Percentiles rank a stretch among this genome's conserved stretches.
phyloP scores from a whole-genome alignment of 805 yeast species.

The Kodamaea sagamina region DNA sequence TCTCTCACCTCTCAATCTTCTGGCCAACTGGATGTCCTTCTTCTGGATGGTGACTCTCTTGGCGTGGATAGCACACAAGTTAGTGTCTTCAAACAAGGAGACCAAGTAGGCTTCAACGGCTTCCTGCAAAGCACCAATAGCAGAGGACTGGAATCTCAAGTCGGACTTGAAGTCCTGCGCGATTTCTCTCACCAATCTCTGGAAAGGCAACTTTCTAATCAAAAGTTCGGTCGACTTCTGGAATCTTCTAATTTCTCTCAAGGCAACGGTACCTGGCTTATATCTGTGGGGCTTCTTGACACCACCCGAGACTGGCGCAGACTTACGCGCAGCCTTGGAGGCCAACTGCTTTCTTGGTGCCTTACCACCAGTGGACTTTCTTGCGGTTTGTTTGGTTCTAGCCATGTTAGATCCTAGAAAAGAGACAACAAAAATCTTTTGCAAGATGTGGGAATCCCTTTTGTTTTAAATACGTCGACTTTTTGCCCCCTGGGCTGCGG shows the following conservation, averaged over 20 bases:
- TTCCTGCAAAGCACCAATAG: conserved; percentile 50
- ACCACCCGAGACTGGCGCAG: conserved; percentile 50
- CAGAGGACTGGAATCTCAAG: conserved; percentile 49
- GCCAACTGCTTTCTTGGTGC: conserved; percentile 53
- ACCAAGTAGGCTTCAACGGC: conserved; percentile 51
- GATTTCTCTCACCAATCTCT: conserved; percentile 50
- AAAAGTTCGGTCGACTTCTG: conserved; percentile 48
- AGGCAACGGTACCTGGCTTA: conserved; percentile 52
- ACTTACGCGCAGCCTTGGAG: conserved; percentile 51
- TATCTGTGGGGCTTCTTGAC: conserved; percentile 52
- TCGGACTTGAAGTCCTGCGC: conserved; percentile 51
- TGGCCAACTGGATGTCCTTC: conserved; percentile 51
- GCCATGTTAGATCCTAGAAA: conserved; percentile 31
- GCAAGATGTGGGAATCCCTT: conserved; percentile 9
- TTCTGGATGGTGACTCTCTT: conserved; percentile 51
- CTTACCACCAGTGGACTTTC: conserved; percentile 52
- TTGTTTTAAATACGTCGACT: conserved; percentile 7
- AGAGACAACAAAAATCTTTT: conserved; percentile 11
- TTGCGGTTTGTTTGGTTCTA: conserved; percentile 50
- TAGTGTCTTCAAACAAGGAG: conserved; percentile 48
- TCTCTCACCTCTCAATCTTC: conserved; percentile 53
- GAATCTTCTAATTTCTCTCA: conserved; percentile 52
- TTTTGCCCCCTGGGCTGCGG: conserved; percentile 3
- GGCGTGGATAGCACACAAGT: conserved; percentile 52
- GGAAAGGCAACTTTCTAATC: conserved; percentile 51